Conservation (phyloP, 2,329 filamentous ascomycete species). For the Aspergillus floridensis region DNA sequence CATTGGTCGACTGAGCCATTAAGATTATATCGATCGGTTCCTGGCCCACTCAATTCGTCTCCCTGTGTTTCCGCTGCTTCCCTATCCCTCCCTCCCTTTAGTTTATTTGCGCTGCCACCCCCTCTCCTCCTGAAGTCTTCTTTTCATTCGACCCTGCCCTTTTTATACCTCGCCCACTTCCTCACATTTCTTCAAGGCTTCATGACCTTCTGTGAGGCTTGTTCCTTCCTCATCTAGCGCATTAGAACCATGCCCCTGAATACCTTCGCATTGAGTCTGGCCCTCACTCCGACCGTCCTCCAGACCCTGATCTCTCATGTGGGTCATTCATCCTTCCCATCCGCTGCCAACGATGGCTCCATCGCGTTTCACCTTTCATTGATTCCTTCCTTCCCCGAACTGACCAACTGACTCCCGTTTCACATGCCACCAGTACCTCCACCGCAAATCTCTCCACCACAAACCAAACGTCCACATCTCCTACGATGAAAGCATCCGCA, state of each 20-base stretch:
- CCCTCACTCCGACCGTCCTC: slow-evolving; percentile 83
- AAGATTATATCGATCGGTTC: background rate
- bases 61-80: background rate
- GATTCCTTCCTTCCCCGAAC: background rate
- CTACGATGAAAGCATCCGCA: slow-evolving; percentile 86
- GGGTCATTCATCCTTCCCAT: slow-evolving; percentile 36
- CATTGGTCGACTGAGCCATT: background rate
- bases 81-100: background rate
- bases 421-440: slow-evolving; percentile 64
- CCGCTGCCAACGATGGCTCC: background rate
- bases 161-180: background rate
- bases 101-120: background rate
- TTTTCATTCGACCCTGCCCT: background rate
- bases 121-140: background rate
- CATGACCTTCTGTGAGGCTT: background rate
- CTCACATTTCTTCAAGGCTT: background rate
- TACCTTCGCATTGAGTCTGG: slow-evolving; percentile 76
- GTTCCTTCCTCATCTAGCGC: background rate
- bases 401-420: slow-evolving; percentile 4
- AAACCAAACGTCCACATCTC: slow-evolving; percentile 88
- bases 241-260: slow-evolving; percentile 60
- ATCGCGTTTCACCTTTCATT: background rate
- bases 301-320: slow-evolving; percentile 85
- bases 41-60: background rate
- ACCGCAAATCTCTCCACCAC: slow-evolving; percentile 69